Base-by-base conservation (phyloP, 352 stramenopile species). In the Phytopythium sindhum region DNA sequence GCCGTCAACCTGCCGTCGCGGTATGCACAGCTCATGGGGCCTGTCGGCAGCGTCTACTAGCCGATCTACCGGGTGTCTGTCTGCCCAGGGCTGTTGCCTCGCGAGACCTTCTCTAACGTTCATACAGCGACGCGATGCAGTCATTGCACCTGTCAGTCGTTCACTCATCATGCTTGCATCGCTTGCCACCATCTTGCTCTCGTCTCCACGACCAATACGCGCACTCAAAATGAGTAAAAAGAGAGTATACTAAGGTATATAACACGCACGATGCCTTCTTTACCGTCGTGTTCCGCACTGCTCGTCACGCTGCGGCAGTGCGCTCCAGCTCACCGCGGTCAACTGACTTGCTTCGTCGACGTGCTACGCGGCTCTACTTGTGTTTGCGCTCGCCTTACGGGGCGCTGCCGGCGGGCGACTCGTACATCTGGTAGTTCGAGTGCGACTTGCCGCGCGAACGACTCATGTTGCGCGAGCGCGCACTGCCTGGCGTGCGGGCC, bases 401-500 rank as follows among this genome's bases (percentile, higher is more conserved):
- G 23, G 72, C 67, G 35, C 76, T 81, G 28, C 74, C 79, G 42
- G 73, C 77, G 29, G 80, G 80, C 35, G 80, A 89, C 60, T 89
- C 78, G 68, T 72, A 86, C 67, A 87, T 74, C 57, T 89, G 78
- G 66, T 89, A 89, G 70, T 86, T 89, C 66, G 75, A 84, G 66
- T 89, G 74, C 39, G 78, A 87, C 68, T 87, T 87, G 54, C 66
- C 75, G 26, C 81, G 77, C 51, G 81, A 84, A n/a, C 78, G 79
- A 50, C 77, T 87, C 52, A 88, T 70, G 65, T 90, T 88, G 66
- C 75, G 80, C 39, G 73, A 81, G 2, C 80, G 74, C 21, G 78
- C 80, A 37, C 73, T 86, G 41, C 82, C 80, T 4, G 82, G 80
- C 5, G 82, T 91, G 39, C 80, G 77, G 1, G 73, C 72, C 31